These are phyloP conservation scores for Podospora appendiculata DNA, from an alignment of 495 filamentous ascomycete species.

Conservation along the genomic window DNA sequence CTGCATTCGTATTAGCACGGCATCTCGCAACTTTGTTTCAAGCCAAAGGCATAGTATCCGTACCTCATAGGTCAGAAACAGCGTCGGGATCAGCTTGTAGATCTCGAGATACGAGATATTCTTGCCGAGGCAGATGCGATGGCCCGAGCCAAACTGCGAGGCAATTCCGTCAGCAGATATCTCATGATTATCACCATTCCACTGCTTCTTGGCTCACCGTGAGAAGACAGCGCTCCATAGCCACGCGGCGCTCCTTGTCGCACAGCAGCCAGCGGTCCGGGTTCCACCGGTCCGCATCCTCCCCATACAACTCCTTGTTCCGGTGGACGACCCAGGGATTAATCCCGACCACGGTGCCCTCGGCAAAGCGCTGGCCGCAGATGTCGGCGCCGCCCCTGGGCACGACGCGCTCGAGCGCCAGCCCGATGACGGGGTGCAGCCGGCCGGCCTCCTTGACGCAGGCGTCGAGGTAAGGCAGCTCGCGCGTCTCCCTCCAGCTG, in stretches of 20 bases:
- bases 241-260: conserved; percentile 18
- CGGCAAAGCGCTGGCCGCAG: conserved; percentile 37
- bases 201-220: not conserved
- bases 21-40: no score
- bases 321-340: conserved; percentile 30
- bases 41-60: no score
- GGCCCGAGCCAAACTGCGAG: no score
- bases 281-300: conserved; percentile 34
- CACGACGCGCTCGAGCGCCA: conserved; percentile 30
- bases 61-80: no score
- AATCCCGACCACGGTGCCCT: conserved; percentile 39
- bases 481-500: conserved; percentile 26
- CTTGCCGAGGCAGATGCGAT: no score
- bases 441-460: conserved; percentile 47
- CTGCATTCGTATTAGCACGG: no score
- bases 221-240: conserved; percentile 19
- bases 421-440: conserved; percentile 27
- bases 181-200: no score
- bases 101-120: no score
- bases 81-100: no score
- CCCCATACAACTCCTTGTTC: conserved; percentile 25
- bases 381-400: conserved; percentile 38
- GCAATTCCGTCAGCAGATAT: no score
- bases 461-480: conserved; percentile 40
- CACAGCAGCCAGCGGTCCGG: conserved; percentile 47